Conservation (phyloP, 139 green algal genomes). For the Coelastrella sp. region DNA sequence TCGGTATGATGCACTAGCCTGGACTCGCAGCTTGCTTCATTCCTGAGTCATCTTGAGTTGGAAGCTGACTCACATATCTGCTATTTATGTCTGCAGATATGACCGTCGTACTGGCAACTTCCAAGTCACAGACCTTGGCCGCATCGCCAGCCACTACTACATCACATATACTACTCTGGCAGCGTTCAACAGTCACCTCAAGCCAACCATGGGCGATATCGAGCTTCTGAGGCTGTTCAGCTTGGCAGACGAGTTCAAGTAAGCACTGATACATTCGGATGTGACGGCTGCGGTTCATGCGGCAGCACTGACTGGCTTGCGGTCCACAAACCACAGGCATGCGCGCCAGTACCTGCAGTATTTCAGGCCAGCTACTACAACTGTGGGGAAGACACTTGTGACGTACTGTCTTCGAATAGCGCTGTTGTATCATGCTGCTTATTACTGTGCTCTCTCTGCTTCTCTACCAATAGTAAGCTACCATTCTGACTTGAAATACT, state of each 20-base stretch:
- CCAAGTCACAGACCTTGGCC: slow-evolving; percentile 92
- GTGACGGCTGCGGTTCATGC: background rate
- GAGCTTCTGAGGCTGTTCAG: slow-evolving; percentile 97
- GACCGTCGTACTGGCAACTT: slow-evolving; percentile 92
- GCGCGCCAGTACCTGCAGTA: too few relatives aligned
- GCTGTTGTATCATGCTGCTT: too few relatives aligned
- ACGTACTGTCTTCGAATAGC: too few relatives aligned
- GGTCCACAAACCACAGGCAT: too few relatives aligned
- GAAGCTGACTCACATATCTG: background rate
- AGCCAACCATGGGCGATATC: slow-evolving; percentile 98
- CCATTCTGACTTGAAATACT: too few relatives aligned
- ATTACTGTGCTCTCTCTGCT: background rate
- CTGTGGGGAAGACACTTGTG: too few relatives aligned
- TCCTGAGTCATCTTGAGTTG: background rate
- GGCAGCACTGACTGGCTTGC: background rate
- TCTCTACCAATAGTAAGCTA: background rate
- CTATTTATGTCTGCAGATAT: slow-evolving; percentile 65
- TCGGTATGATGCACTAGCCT: too few relatives aligned
- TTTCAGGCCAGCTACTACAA: too few relatives aligned
- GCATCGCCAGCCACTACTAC: slow-evolving; percentile 99
- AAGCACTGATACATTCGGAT: background rate
- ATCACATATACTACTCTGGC: slow-evolving; percentile 94
- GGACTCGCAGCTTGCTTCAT: too few relatives aligned
- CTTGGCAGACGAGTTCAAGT: slow-evolving; percentile 92
- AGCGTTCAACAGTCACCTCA: slow-evolving; percentile 97